These are phyloP conservation scores for Termitomyces sp. DNA, from an alignment of 768 basidiomycete genomes.

Conservation along the genomic window DNA sequence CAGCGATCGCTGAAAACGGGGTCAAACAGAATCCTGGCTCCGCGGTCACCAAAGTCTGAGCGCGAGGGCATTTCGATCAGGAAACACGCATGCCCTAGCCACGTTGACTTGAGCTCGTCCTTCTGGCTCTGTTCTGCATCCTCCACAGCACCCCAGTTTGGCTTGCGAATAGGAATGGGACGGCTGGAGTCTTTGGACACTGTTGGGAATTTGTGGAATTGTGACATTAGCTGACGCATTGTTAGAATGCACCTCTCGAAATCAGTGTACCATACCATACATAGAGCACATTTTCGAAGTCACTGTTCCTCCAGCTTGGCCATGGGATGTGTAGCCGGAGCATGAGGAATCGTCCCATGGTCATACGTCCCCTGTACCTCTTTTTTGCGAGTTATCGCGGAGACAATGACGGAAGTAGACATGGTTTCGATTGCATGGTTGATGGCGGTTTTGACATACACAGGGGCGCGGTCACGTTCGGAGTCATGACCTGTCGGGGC, in stretches of 20 bases:
- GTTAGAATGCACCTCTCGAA: neutral
- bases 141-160: slow-evolving; percentile 31
- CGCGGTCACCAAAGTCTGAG: slow-evolving; percentile 21
- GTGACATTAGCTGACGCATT: neutral
- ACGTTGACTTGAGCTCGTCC: slow-evolving; percentile 43
- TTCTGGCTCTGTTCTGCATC: slow-evolving; percentile 16
- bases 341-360: slow-evolving; percentile 21
- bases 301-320: slow-evolving; percentile 18
- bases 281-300: slow-evolving; percentile 11
- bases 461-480: too few relatives aligned
- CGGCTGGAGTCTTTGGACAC: slow-evolving; percentile 6
- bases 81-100: slow-evolving; percentile 54
- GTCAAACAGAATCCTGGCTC: slow-evolving; percentile 46
- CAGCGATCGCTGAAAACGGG: slow-evolving; percentile 50
- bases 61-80: slow-evolving; percentile 42
- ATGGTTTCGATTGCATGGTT: neutral
- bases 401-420: neutral
- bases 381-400: neutral
- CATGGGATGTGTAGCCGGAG: slow-evolving; percentile 24
- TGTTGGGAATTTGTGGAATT: slow-evolving; percentile 5
- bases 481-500: too few relatives aligned
- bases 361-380: slow-evolving; percentile 12
- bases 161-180: slow-evolving; percentile 28
- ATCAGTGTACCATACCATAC: neutral
- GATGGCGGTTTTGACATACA: neutral